These are phyloP conservation scores for Peterozyma xylosa DNA, from an alignment of 805 yeast genomes.

Conservation along the genomic window DNA sequence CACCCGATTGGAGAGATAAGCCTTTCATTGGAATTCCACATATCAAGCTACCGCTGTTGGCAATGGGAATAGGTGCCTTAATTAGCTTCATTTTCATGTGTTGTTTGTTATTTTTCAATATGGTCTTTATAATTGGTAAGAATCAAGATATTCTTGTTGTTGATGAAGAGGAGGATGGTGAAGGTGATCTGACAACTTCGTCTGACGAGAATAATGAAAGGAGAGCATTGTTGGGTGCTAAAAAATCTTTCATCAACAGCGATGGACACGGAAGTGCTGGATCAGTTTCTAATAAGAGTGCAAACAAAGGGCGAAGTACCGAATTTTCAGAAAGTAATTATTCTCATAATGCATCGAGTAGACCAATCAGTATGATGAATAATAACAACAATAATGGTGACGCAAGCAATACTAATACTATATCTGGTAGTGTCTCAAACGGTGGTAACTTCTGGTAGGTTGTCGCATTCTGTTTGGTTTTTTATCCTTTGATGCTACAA, in stretches of 20 bases:
- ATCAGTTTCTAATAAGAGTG: neutral
- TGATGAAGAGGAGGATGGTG: neutral
- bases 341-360: constrained; percentile 19
- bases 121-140: constrained; percentile 14
- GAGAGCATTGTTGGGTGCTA: too few relatives aligned
- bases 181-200: neutral
- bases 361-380: constrained; percentile 12
- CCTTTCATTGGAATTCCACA: constrained; percentile 35
- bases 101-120: constrained; percentile 22
- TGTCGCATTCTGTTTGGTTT: too few relatives aligned
- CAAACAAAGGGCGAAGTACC: neutral
- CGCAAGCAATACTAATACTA: too few relatives aligned
- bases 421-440: too few relatives aligned
- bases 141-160: constrained; percentile 5
- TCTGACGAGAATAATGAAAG: neutral
- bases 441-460: too few relatives aligned
- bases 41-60: constrained; percentile 58
- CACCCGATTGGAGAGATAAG: constrained; percentile 50
- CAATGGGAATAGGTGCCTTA: constrained; percentile 60
- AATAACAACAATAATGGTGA: too few relatives aligned
- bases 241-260: neutral
- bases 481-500: too few relatives aligned
- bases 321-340: constrained; percentile 18
- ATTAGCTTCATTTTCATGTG: constrained; percentile 38
- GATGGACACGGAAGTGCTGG: neutral